Evolutionary conservation across 106 monocot species (phyloP).

Genomic region (Apostasia shenzhenica): DNA sequence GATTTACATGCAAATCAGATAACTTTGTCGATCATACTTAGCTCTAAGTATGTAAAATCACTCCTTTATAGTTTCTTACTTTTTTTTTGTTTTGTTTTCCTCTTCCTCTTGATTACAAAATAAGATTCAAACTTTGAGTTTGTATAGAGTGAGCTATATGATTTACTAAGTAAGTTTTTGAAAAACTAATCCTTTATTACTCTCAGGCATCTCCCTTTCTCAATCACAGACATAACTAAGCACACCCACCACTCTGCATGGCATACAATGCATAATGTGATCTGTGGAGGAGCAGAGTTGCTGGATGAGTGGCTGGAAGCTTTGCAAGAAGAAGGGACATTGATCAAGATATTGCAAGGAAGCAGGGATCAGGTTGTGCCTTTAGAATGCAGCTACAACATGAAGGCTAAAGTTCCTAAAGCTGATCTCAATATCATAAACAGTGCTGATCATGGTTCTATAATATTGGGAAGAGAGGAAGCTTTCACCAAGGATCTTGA

Average conservation of each 20-base stretch:
- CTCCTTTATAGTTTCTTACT: too few relatives aligned
- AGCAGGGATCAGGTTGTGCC: constrained; percentile 60
- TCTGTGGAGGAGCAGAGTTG: constrained; percentile 62
- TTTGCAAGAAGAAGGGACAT: constrained; percentile 22
- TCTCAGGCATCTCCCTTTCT: constrained; percentile 42
- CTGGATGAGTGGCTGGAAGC: constrained; percentile 41
- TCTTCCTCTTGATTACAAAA: background rate
- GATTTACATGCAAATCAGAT: too few relatives aligned
- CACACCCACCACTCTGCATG: constrained; percentile 94
- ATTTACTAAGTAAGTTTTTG: background rate
- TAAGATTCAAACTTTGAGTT: too few relatives aligned
- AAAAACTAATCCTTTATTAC: background rate
- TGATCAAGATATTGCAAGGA: constrained; percentile 54
- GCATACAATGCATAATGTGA: constrained; percentile 92
- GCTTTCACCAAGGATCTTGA: constrained; percentile 44
- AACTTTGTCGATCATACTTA: too few relatives aligned
- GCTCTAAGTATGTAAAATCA: too few relatives aligned
- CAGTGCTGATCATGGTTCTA: constrained; percentile 36
- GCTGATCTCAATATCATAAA: constrained; percentile 37
- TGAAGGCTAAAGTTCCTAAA: constrained; percentile 39
- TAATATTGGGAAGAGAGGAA: constrained; percentile 50
- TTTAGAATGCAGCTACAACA: constrained; percentile 38
- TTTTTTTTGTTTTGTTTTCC: background rate
- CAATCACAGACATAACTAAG: constrained; percentile 42
- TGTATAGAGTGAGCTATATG: background rate